Conservation (phyloP, 176 grass and related monocot genomes). For the Carex littledalei region DNA sequence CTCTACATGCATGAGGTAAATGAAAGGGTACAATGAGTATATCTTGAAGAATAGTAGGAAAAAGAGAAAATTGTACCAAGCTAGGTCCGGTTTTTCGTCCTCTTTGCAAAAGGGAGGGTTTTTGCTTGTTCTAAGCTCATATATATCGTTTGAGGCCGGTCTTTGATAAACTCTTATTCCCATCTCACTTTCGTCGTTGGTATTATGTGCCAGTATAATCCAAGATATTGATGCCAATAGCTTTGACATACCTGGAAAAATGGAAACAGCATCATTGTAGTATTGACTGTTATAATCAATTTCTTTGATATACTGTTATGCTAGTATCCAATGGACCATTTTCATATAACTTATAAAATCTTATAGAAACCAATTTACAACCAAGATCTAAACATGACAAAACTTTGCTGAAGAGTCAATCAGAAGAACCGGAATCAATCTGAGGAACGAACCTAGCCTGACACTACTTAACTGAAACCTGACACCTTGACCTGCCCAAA, state of each 20-base stretch:
- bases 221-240: constrained; percentile 76
- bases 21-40: not conserved
- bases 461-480: not conserved
- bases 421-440: not conserved
- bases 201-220: constrained; percentile 68
- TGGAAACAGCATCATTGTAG: not conserved
- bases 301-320: constrained; percentile 1
- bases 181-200: constrained; percentile 76
- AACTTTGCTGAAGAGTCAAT: not conserved
- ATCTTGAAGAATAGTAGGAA: not conserved
- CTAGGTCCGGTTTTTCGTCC: constrained; percentile 62
- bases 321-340: not conserved
- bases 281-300: constrained; percentile 6
- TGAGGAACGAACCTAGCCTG: not conserved
- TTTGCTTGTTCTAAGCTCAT: constrained; percentile 74
- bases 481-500: not conserved
- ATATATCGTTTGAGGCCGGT: constrained; percentile 78
- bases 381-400: not conserved
- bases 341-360: not conserved
- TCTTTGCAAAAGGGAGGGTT: constrained; percentile 83
- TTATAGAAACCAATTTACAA: not conserved
- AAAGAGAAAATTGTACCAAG: constrained; percentile 41
- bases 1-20: not conserved
- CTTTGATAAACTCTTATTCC: constrained; percentile 90
- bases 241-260: constrained; percentile 65